Evolutionary conservation across 1,284 basidiomycete genomes (phyloP), one percentile per base, ranked within the genome.

Genomic region (Tremellales sp.): DNA sequence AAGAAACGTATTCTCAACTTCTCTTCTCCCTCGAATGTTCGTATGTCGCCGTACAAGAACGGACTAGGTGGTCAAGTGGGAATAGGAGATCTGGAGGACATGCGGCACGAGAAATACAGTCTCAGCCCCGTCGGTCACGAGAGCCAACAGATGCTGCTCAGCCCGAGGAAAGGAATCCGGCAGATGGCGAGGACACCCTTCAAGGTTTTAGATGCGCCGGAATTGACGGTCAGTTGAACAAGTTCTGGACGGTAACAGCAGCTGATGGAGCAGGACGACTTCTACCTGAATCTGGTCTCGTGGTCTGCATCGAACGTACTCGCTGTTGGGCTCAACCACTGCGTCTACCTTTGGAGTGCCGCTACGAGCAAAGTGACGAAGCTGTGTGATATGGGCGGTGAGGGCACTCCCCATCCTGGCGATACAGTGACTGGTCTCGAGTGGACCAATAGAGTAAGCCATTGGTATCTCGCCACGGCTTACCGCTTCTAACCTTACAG

Each of bases 291-390:
- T 65, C 80, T 98, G 15, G 92, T 98, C 15, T 94, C 97, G 57
- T 98, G 96, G 94, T 91, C 87, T 1, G 86, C 84, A 46, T 92
- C 89, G 7, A 97, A 98, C 67, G 84, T 97, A 0, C 82, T 98
- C 0, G 92, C 88, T 11, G 96, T 98, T 2, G 96, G 93, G 0
- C 79, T 98, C 3, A 89, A 87, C 3, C 80, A 84, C 0, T 92
- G 89, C 55, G 93, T 98, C 4, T 98, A 98, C 70, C 82, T 97
- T 1, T 98, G 96, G 96, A 89, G 87, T 11, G 96, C 94, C 10
- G 85, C 91, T 57, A 96, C 90, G 46, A 89, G 90, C 10, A 82
- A 82, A 10, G 94, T 98, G 0, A 89, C 86, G 27, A 93, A 94
- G 68, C 77, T 98, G 12, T 96, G 90, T 67, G 92, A 98, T 66